These are phyloP conservation scores for Pichia sp. DNA, from an alignment of 1,139 yeast species.

Conservation along the genomic window DNA sequence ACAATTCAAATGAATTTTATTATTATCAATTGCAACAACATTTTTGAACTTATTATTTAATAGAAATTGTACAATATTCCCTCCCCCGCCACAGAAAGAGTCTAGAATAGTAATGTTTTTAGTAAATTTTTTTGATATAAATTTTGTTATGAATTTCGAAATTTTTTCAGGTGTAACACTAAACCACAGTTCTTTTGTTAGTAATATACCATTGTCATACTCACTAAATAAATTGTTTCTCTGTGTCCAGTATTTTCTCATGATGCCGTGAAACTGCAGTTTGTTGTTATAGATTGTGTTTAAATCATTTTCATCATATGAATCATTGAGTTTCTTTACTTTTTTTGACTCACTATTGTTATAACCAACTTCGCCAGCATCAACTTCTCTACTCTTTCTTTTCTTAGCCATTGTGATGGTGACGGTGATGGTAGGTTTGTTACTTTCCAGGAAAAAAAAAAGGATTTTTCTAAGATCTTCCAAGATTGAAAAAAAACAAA, in stretches of 20 bases:
- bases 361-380: background rate
- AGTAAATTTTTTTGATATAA: conserved; percentile 41
- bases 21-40: conserved; percentile 65
- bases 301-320: conserved; percentile 8
- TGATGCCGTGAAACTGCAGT: conserved; percentile 14
- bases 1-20: conserved; percentile 54
- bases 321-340: background rate
- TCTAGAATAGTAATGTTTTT: conserved; percentile 39
- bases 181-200: conserved; percentile 82
- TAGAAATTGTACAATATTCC: conserved; percentile 83
- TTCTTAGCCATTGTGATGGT: background rate
- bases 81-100: conserved; percentile 94
- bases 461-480: background rate
- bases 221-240: conserved; percentile 53
- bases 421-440: background rate
- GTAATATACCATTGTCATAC: conserved; percentile 63
- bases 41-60: conserved; percentile 37
- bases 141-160: conserved; percentile 58
- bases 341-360: background rate
- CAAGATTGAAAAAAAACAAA: background rate
- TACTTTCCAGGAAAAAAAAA: background rate
- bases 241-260: conserved; percentile 53
- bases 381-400: background rate
- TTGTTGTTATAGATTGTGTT: conserved; percentile 10
- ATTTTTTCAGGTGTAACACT: conserved; percentile 84